Conservation (phyloP, 192 early-diverging fungal species). For the Phycomyces nitens region DNA sequence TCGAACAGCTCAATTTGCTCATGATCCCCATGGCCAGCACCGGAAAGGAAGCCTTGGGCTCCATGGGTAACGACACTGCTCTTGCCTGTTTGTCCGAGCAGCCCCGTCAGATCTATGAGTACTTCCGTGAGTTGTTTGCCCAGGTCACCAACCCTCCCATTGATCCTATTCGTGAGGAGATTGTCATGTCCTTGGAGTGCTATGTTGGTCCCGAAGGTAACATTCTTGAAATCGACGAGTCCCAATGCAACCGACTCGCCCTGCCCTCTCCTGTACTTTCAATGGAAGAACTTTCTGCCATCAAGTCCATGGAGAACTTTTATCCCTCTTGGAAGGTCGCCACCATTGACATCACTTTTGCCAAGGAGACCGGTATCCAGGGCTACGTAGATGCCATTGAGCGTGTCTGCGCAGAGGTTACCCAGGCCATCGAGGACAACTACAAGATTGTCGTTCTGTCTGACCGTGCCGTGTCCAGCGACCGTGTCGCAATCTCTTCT, state of each 20-base stretch:
- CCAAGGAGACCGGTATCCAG: conserved; percentile 63
- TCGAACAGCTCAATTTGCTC: conserved; percentile 90
- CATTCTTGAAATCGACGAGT: conserved; percentile 77
- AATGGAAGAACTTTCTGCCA: conserved; percentile 73
- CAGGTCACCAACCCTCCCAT: conserved; percentile 99
- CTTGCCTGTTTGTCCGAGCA: conserved; percentile 87
- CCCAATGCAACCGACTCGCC: conserved; percentile 74
- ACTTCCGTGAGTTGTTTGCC: conserved; percentile 96
- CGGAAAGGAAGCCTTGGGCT: conserved; percentile 96
- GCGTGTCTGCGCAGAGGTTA: conserved; percentile 82
- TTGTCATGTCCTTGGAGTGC: conserved; percentile 96
- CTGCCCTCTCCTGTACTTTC: conserved; percentile 89
- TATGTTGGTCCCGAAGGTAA: conserved; percentile 95
- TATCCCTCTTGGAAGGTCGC: conserved; percentile 74
- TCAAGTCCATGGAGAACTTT: conserved; percentile 65
- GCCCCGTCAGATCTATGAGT: conserved; percentile 92
- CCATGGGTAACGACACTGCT: conserved; percentile 97
- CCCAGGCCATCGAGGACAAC: conserved; percentile 73
- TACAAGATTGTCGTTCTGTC: conserved; percentile 83
- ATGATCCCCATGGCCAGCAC: conserved; percentile 81
- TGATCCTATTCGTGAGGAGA: conserved; percentile 97
- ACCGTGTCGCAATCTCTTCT: conserved; percentile 79
- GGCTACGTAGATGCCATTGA: conserved; percentile 83
- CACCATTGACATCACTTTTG: conserved; percentile 86
- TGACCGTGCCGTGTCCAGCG: conserved; percentile 59